phyloP scores from a whole-genome alignment of 306 rosid species.

The Ceratonia siliqua region DNA sequence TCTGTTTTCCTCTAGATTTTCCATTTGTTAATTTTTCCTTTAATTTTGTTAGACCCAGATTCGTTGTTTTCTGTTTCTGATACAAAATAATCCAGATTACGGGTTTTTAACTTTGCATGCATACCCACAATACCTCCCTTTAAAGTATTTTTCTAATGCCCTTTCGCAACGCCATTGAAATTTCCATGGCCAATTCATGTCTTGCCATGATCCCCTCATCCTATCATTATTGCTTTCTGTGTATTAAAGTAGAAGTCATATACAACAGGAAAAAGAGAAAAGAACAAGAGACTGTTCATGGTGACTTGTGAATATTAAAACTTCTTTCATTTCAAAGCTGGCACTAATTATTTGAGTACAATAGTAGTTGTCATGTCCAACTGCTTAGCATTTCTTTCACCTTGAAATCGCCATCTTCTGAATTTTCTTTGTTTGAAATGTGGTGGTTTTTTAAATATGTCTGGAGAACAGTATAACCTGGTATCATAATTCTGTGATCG shows the following conservation, averaged over 20 bases:
- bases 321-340: slow-evolving; percentile 9
- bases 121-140: background rate
- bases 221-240: background rate
- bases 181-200: background rate
- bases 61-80: background rate
- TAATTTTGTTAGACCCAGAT: background rate
- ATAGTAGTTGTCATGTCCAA: slow-evolving; percentile 6
- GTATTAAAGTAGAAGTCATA: slow-evolving; percentile 15
- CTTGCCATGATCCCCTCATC: background rate
- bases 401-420: background rate
- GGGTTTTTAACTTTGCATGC: background rate
- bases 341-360: slow-evolving; percentile 3
- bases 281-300: background rate
- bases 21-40: background rate
- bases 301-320: slow-evolving; percentile 9
- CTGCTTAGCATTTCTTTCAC: background rate
- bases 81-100: background rate
- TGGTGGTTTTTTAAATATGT: background rate
- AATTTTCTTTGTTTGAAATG: background rate
- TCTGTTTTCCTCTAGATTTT: background rate
- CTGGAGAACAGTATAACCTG: background rate
- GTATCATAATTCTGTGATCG: background rate
- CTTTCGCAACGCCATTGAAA: background rate
- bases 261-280: background rate
- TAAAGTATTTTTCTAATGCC: background rate